Conservation (phyloP, 345 rosid genomes). For the Pistacia atlantica region DNA sequence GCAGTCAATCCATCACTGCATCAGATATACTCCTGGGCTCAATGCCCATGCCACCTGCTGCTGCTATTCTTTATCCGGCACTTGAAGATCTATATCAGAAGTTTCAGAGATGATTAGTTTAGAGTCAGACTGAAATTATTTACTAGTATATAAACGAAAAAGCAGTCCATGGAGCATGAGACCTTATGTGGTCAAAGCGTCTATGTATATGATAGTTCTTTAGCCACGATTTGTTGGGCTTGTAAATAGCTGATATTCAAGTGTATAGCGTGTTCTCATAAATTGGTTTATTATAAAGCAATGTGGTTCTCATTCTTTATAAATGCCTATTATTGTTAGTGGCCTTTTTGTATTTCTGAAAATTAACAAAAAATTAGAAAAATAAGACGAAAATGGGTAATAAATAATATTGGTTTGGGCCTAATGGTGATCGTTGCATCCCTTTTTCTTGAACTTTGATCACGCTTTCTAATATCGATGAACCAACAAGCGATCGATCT, state of each 20-base stretch:
- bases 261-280: slow-evolving; percentile 14
- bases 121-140: background rate
- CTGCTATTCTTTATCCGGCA: slow-evolving; percentile 73
- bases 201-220: background rate
- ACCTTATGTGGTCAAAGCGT: background rate
- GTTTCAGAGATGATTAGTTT: slow-evolving; percentile 43
- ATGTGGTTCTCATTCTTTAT: background rate
- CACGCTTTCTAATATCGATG: no score
- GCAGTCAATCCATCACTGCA: slow-evolving; percentile 77
- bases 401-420: no score
- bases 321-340: no score
- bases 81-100: slow-evolving; percentile 72
- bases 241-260: slow-evolving; percentile 6
- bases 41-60: slow-evolving; percentile 84
- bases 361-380: no score
- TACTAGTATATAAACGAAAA: background rate
- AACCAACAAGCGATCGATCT: no score
- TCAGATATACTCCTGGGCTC: slow-evolving; percentile 80
- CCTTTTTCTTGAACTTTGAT: no score
- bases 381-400: no score
- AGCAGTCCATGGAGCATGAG: background rate
- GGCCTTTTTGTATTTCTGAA: no score
- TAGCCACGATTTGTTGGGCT: background rate
- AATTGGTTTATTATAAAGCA: background rate
- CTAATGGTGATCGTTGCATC: no score